Percentiles rank a stretch among this genome's conserved stretches.
Evolutionary conservation across 1,284 basidiomycete species (phyloP).

Genomic region (Nidula niveotomentosa): DNA sequence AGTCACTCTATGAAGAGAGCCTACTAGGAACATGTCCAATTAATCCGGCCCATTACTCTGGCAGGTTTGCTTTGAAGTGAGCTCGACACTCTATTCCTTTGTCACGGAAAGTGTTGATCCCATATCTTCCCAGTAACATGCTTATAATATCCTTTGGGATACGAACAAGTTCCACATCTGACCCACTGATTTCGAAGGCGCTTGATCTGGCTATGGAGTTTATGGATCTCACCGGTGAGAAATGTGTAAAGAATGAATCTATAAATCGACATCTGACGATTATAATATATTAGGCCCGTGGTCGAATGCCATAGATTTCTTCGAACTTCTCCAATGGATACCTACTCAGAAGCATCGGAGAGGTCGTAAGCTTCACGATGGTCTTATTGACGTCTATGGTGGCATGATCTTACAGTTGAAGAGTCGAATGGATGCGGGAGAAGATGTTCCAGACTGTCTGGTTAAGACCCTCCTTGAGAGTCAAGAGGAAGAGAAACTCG

Average conservation of each 20-base stretch:
- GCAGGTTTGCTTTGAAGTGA: conserved; percentile 26
- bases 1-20: conserved; percentile 28
- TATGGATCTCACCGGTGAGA: conserved; percentile 25
- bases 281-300: conserved; percentile 23
- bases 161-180: conserved; percentile 26
- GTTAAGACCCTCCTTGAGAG: conserved; percentile 35
- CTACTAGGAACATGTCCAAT: conserved; percentile 27
- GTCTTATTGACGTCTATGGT: conserved; percentile 30
- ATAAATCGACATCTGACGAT: conserved; percentile 4
- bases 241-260: neutral
- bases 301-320: conserved; percentile 41
- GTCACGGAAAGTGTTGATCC: neutral
- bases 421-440: conserved; percentile 23
- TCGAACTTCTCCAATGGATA: conserved; percentile 32
- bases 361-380: conserved; percentile 30
- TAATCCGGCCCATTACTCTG: conserved; percentile 28
- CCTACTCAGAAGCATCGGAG: conserved; percentile 28
- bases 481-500: conserved; percentile 33
- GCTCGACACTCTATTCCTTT: neutral
- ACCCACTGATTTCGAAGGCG: conserved; percentile 29
- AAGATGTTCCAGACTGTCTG: conserved; percentile 29
- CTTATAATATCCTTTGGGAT: conserved; percentile 33
- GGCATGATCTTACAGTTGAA: conserved; percentile 25
- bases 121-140: conserved; percentile 29
- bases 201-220: conserved; percentile 33